These are phyloP conservation scores for Metarhizium anisopliae DNA, from an alignment of 2,329 filamentous ascomycete genomes.

Conservation along the genomic window DNA sequence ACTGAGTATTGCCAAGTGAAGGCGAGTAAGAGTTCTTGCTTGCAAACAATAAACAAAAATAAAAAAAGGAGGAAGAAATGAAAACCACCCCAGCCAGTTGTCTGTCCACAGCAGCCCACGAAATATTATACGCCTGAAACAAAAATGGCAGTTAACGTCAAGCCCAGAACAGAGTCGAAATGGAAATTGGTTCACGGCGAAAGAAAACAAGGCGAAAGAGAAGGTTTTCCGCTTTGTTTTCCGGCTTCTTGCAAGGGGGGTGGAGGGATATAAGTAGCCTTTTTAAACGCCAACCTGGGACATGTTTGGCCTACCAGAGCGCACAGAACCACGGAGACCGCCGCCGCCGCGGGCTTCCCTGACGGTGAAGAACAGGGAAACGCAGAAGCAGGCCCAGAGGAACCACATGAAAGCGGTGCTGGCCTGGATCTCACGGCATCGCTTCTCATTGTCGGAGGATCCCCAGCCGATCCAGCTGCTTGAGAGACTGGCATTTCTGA, in stretches of 20 bases:
- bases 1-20: too few relatives aligned
- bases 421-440: constrained; percentile 69
- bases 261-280: neutral
- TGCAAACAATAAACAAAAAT: neutral
- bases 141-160: constrained; percentile 3
- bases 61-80: neutral
- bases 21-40: too few relatives aligned
- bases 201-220: neutral
- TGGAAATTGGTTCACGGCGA: neutral
- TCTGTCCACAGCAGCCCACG: neutral
- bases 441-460: constrained; percentile 47
- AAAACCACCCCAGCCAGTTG: neutral
- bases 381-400: constrained; percentile 55
- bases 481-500: constrained; percentile 21
- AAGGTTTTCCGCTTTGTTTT: neutral
- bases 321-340: constrained; percentile 29
- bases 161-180: neutral
- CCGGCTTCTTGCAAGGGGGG: neutral
- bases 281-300: constrained; percentile 44
- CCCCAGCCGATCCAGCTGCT: constrained; percentile 54
- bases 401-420: constrained; percentile 73
- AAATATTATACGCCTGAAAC: constrained; percentile 4
- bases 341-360: constrained; percentile 40
- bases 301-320: constrained; percentile 41
- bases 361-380: constrained; percentile 46